These are phyloP conservation scores for Euphrasia arctica DNA, from an alignment of 305 asterid species.

Conservation along the genomic window DNA sequence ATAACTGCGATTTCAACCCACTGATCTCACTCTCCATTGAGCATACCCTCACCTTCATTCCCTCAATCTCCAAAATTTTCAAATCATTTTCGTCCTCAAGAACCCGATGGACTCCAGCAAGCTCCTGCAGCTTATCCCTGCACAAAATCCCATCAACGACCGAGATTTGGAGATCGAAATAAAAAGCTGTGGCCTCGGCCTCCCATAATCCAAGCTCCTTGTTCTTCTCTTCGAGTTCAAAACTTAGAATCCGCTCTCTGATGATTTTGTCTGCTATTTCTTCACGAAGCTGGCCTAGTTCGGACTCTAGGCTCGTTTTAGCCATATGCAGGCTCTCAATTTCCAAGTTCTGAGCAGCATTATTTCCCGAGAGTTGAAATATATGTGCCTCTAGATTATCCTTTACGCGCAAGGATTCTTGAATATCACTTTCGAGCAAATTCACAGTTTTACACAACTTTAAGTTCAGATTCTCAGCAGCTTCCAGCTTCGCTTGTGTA, in stretches of 20 bases:
- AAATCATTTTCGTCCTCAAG: conserved; percentile 52
- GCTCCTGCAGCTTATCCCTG: conserved; percentile 76
- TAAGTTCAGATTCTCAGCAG: conserved; percentile 51
- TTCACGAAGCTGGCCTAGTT: conserved; percentile 49
- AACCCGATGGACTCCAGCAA: conserved; percentile 48
- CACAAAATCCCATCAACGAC: conserved; percentile 53
- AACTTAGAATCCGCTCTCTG: conserved; percentile 54
- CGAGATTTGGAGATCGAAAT: conserved; percentile 77
- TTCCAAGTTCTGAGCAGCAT: conserved; percentile 47
- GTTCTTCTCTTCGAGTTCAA: conserved; percentile 8
- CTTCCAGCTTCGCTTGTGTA: conserved; percentile 46
- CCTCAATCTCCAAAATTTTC: conserved; percentile 56
- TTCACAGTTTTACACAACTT: conserved; percentile 47
- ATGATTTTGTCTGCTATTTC: conserved; percentile 49
- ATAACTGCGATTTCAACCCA: conserved; percentile 55
- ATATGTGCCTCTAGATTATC: conserved; percentile 41
- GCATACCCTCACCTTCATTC: conserved; percentile 52
- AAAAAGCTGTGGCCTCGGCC: conserved; percentile 76
- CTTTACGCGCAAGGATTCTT: conserved; percentile 44
- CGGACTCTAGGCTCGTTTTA: conserved; percentile 48
- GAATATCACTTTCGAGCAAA: conserved; percentile 47
- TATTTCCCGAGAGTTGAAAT: conserved; percentile 19
- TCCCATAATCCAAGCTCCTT: conserved; percentile 74
- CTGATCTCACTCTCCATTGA: conserved; percentile 60
- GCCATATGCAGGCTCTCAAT: conserved; percentile 49